A percentile compares a stretch with the other conserved stretches of the same genome.
These are phyloP conservation scores for Clarireedia monteithiana DNA, from an alignment of 2,329 filamentous ascomycete genomes.

Conservation along the genomic window DNA sequence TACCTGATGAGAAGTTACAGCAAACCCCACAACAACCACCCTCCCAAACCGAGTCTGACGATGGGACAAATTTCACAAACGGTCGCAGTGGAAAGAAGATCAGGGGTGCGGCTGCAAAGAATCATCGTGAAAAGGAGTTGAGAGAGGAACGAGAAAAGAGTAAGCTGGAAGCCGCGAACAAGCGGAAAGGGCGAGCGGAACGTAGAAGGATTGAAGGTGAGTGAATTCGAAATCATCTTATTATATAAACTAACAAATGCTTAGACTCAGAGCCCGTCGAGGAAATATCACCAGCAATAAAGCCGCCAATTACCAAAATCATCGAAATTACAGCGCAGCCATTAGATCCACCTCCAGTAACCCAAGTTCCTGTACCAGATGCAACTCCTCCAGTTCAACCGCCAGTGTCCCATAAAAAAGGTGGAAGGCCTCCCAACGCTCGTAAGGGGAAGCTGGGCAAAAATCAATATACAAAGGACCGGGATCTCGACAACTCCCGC, in stretches of 20 bases:
- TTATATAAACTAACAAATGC: constrained; percentile 31
- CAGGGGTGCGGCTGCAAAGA: constrained; percentile 47
- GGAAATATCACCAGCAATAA: constrained; percentile 48
- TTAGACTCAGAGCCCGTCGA: constrained; percentile 67
- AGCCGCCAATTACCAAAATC: constrained; percentile 27
- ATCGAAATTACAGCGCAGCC: constrained; percentile 21
- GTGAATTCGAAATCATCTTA: constrained; percentile 14
- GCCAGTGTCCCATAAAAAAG: constrained; percentile 51
- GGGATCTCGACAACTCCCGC: constrained; percentile 47
- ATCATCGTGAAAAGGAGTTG: constrained; percentile 55
- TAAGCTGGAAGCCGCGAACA: constrained; percentile 65
- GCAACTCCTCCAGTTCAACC: constrained; percentile 37
- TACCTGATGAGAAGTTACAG: constrained; percentile 35
- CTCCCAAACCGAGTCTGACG: constrained; percentile 61
- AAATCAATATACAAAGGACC: constrained; percentile 77
- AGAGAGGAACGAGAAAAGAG: constrained; percentile 69
- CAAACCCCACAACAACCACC: constrained; percentile 31
- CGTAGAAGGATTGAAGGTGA: constrained; percentile 74
- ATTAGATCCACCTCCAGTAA: constrained; percentile 38
- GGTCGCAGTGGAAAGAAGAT: constrained; percentile 52
- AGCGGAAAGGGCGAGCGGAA: constrained; percentile 75
- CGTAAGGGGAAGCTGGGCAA: constrained; percentile 61
- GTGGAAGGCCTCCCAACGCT: constrained; percentile 53
- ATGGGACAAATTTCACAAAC: constrained; percentile 42
- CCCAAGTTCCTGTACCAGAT: constrained; percentile 38